Evolutionary conservation across 1,284 basidiomycete species (phyloP).

Genomic region (Golubevia sp.): DNA sequence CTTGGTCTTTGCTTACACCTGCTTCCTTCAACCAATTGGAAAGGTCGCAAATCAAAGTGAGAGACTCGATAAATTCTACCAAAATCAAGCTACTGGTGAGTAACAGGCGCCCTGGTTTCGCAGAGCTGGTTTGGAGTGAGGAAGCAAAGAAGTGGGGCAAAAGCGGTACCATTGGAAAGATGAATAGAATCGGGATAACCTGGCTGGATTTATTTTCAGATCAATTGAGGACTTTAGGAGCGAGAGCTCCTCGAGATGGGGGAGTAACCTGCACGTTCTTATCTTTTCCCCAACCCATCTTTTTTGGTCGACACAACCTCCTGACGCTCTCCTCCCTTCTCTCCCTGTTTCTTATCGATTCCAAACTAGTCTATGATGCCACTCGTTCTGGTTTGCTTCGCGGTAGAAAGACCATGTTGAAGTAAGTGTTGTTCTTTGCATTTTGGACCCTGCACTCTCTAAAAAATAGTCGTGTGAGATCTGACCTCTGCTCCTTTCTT

Average conservation of each 20-base stretch:
- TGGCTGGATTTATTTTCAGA: neutral
- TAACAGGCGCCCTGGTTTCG: neutral
- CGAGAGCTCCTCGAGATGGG: no score
- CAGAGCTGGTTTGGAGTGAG: no score
- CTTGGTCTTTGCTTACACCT: constrained; percentile 54
- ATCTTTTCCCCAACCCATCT: neutral
- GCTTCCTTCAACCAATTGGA: constrained; percentile 59
- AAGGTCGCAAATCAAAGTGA: constrained; percentile 54
- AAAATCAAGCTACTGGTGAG: constrained; percentile 53
- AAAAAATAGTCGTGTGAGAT: neutral
- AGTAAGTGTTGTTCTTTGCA: constrained; percentile 21
- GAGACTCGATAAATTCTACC: constrained; percentile 56
- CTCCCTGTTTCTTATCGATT: no score
- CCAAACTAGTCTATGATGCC: constrained; percentile 51
- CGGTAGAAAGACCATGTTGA: constrained; percentile 58
- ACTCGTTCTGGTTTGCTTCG: constrained; percentile 55
- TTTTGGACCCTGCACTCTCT: no score
- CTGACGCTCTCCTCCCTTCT: neutral
- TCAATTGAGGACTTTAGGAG: no score
- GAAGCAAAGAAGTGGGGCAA: neutral
- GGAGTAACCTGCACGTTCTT: neutral
- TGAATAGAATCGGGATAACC: neutral
- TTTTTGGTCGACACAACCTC: no score
- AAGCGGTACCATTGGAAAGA: neutral
- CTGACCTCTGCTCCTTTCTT: neutral